A percentile compares a stretch with the other conserved stretches of the same genome.
These are phyloP conservation scores for Podila clonocystis DNA, from an alignment of 192 early-diverging fungal genomes.

Conservation along the genomic window DNA sequence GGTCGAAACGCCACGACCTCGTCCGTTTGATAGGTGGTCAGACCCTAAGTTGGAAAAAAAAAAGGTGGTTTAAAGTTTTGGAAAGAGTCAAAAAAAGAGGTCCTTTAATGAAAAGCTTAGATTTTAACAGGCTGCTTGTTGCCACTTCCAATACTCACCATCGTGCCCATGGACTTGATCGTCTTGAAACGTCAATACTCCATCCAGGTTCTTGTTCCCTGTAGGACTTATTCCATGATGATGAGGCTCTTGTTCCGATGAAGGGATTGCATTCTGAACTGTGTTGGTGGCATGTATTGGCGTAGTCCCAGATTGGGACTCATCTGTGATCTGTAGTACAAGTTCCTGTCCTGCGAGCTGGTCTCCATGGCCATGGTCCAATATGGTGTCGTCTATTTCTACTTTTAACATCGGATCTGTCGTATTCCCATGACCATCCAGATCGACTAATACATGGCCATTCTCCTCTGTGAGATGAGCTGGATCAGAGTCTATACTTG, in stretches of 20 bases:
- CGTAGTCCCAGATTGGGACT: background rate
- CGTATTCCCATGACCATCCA: background rate
- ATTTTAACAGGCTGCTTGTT: too few species aligned
- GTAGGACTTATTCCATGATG: background rate
- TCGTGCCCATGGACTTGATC: background rate
- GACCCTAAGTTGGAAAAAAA: background rate
- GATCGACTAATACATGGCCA: background rate
- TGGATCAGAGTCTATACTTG: too few species aligned
- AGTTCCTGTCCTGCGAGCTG: background rate
- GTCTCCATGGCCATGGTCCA: background rate
- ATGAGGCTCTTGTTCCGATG: background rate
- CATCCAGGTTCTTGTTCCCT: background rate
- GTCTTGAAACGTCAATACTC: background rate
- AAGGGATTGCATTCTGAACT: background rate
- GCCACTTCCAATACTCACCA: background rate
- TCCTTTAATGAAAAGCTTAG: too few species aligned
- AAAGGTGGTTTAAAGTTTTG: too few species aligned
- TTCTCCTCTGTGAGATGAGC: too few species aligned
- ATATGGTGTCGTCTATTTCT: background rate
- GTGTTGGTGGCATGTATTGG: background rate
- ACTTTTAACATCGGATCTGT: background rate
- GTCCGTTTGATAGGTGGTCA: background rate
- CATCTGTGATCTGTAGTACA: background rate
- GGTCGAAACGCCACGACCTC: slow-evolving; percentile 24
- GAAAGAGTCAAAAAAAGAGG: too few species aligned